Conservation (phyloP, 495 filamentous ascomycete genomes). For the Hyaloscypha bicolor region DNA sequence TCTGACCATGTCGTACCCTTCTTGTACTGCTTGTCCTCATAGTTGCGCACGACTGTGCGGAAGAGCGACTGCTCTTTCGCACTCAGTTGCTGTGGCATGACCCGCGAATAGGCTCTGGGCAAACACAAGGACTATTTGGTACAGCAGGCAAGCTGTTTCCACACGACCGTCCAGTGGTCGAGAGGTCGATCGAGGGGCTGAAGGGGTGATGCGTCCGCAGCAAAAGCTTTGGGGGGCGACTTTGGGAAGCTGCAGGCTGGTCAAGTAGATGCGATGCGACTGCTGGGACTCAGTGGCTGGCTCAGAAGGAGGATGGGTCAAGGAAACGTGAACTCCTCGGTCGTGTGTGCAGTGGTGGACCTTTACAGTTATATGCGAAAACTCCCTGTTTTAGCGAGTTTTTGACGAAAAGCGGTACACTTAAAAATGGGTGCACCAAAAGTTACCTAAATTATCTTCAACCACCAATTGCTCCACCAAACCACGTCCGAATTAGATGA, state of each 20-base stretch:
- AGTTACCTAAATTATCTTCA: no score
- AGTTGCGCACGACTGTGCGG: slow-evolving; percentile 88
- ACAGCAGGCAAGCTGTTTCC: background rate
- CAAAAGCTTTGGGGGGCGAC: background rate
- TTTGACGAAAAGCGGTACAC: no score
- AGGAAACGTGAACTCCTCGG: background rate
- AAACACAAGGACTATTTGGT: background rate
- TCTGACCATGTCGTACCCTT: slow-evolving; percentile 57
- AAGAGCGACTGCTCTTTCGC: slow-evolving; percentile 94
- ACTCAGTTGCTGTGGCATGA: slow-evolving; percentile 79
- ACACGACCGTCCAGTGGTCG: background rate
- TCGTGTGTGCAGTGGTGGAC: background rate
- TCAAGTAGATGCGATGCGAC: background rate
- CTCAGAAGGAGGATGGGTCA: background rate
- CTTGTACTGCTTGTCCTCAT: slow-evolving; percentile 98
- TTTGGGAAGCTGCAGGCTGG: background rate
- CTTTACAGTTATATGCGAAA: no score
- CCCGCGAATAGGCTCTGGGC: background rate
- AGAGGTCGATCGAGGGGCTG: background rate
- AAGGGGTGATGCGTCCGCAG: background rate
- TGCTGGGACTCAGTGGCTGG: background rate
- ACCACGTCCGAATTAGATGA: no score
- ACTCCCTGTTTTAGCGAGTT: no score
- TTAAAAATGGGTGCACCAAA: no score
- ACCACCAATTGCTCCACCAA: no score